Evolutionary conservation across 23 red algal species (phyloP), one percentile per base, ranked within the genome.

Genomic region (Gracilaria vermiculophylla): DNA sequence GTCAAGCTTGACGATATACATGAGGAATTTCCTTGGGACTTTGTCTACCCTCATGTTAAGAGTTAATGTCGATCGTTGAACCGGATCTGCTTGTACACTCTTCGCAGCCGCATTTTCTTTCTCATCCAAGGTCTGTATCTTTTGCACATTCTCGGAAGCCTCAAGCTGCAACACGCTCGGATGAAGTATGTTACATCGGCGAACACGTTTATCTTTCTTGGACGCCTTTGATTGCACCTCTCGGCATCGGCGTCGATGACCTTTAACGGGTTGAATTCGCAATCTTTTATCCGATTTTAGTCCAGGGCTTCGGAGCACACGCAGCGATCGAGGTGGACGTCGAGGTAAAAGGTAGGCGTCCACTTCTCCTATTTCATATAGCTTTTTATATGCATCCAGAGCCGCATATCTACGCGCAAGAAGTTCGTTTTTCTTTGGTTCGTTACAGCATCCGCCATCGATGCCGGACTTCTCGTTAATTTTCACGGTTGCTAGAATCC

Each of bases 351-450:
- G 69, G 48, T 72, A 88, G 1, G 72, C 36, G 50, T 88, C 84
- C 14, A 88, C 84, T n/a, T 88, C 70, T 23, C 69, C 69, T 21
- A 71, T 61, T 40, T 91, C 54, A 36, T 91, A 91, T 19, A 91
- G 60, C 41, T 69, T 69, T 32, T 29, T 35, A 50, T 91, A 91
- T 0, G 75, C 74, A 33, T 80, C 87, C 13, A 91, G 66, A 27
- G 87, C 87, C 2, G 87, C 87, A 44, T 62, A 37, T 3, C 87
- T 28, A 47, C 69, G 54, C 33, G 87, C 87, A 52, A 57, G 20
- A 29, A 33, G 19, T 56, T 69, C 76, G 16, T 53, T 48, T 28
- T 45, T 74, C 60, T 91, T 74, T 31, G 87, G 87, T 34, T 58
- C 43, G 2, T 31, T 69, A 54, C 87, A 91, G 10, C 33, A 41